Evolutionary conservation across 176 grass and related monocot species (phyloP), one percentile per base, ranked within the genome.

Genomic region (Oryza australiensis): DNA sequence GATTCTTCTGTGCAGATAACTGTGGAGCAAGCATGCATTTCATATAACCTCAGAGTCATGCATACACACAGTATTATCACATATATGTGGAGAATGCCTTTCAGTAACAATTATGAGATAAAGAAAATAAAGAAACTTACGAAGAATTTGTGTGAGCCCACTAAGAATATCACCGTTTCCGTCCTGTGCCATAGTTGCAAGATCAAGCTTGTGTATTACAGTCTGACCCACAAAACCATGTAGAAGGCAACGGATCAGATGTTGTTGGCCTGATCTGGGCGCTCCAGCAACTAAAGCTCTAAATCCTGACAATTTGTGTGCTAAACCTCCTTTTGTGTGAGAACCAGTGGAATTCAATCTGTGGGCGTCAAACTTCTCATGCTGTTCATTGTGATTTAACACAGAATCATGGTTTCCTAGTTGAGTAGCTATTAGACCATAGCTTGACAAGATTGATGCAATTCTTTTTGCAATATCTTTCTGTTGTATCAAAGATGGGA

Each of bases 81-180:
- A n/a, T 57, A 34, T 10, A 32, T 53, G 49, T 38, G 49, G 26
- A 38, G 27, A 70, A 72, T 83, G 22, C 40, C 32, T 76, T 29
- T 66, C n/a, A 30, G 26, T 41, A 75, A 33, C 18, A 64, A 53
- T 75, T 85, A 14, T 9, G 72, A 88, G 82, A 68, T 41, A 85
- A 57, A 74, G 15, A 77, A 72, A 76, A 71, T 55, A 80, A 73
- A 63, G 72, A 29, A 89, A 82, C 95, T 92, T 92, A 98, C 95
- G 70, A 68, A 98, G 81, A 80, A 92, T 95, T 48, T 98, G 88
- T 68, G 95, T 98, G 81, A 98, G 87, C 63, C 95, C 95, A 82
- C 66, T 85, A 88, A 98, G 86, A 24, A 88, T 90, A 88, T 98
- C 96, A 71, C 96, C 93, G 83, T 91, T 89, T 86, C 96, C 95